These are phyloP conservation scores for Pyrrhoderma noxium DNA, from an alignment of 1,284 basidiomycete species.

Conservation along the genomic window DNA sequence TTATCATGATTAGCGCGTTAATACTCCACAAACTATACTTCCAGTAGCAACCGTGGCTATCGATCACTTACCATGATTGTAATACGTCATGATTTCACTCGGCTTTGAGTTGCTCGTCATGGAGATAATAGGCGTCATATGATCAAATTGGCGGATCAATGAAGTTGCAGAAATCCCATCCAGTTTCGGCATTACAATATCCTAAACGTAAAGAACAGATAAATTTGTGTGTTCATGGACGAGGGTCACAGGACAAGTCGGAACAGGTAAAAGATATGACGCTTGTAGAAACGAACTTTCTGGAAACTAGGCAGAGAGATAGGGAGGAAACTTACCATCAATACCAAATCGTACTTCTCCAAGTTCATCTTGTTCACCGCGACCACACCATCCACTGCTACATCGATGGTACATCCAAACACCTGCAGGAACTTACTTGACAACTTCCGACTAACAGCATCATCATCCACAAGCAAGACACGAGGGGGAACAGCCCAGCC, in stretches of 20 bases:
- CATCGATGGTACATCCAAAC: constrained; percentile 91
- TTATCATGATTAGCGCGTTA: background rate
- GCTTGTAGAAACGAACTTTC: too few relatives aligned
- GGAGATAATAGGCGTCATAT: constrained; percentile 91
- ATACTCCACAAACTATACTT: background rate
- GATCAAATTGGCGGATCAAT: constrained; percentile 90
- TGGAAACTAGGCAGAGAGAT: background rate
- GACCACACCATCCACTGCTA: constrained; percentile 89
- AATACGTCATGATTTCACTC: constrained; percentile 88
- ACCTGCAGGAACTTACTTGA: constrained; percentile 93
- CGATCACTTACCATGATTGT: constrained; percentile 8
- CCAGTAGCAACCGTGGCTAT: background rate
- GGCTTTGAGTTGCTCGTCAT: constrained; percentile 95
- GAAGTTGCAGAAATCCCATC: constrained; percentile 89
- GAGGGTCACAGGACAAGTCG: constrained; percentile 14
- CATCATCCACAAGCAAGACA: constrained; percentile 92
- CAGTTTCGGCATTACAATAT: constrained; percentile 92
- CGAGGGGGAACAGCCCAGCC: constrained; percentile 83
- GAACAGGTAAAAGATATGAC: constrained; percentile 4
- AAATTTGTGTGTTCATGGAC: background rate
- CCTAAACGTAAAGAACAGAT: constrained; percentile 36
- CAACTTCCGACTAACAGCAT: constrained; percentile 82
- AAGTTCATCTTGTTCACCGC: constrained; percentile 96
- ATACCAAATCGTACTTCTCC: constrained; percentile 89
- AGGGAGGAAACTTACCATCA: constrained; percentile 62